Base-by-base conservation (phyloP, 2,329 filamentous ascomycete species). In the Pseudogymnoascus sp. region DNA sequence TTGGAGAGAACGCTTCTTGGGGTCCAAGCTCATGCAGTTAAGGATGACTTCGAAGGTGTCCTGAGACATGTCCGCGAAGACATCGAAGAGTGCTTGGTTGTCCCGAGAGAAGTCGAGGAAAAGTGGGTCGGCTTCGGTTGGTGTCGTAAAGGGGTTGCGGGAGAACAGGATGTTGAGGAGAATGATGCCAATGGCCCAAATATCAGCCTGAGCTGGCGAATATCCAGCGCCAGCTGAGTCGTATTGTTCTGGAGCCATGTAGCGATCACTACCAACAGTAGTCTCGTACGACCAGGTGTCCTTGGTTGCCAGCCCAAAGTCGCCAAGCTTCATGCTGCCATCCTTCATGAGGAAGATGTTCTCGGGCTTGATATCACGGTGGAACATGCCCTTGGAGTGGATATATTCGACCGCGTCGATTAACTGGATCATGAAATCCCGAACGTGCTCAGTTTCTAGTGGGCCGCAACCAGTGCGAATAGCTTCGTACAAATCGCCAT, bases 211-310 rank as follows among this genome's bases (percentile, higher is more conserved):
- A 50, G 90, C 90, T 53, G 94, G 92, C 61, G 91, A 93, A 77
- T 99, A 99, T 63, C 94, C 94, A 65, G 83, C 85, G 64, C 87
- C 87, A 67, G 87, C 85, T 60, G 92, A 91, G 73, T 97, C 93
- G 70, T 94, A 97, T 75, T 99, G 94, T 76, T 99, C 94, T 4
- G 94, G 94, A 61, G 94, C 92, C 94, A 99, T 99, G 78, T 99
- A 99, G 61, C 94, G 91, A 73, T 99, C 94, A 73, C 94, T 97
- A 66, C 94, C 94, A 53, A 99, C 94, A 64, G 90, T 94, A 65
- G 88, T 87, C 78, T 99, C 94, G 69, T 89, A 89, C 22, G 90
- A 95, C 91, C 91, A 96, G 68, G 86, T 81, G 64, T 96, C 91
- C 6, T 86, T 89, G 9, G 93, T 97, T 59, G 92, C 92, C 65